Evolutionary conservation across 192 early-diverging fungal species (phyloP).

Genomic region (Paraglomus occultum): DNA sequence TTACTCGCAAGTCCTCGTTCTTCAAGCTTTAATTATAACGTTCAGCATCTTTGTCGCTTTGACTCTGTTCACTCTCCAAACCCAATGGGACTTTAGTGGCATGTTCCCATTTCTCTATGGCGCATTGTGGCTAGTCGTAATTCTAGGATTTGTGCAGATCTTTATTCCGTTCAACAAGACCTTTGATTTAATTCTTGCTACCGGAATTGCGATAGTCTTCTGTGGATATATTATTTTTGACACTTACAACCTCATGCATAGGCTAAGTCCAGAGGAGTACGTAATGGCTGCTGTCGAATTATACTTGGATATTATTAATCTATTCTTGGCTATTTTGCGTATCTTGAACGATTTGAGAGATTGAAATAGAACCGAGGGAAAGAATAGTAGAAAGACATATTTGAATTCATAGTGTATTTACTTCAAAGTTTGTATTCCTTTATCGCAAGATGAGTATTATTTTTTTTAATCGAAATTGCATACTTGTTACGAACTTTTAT

Average conservation of each 20-base stretch:
- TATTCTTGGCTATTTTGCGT: slow-evolving; percentile 70
- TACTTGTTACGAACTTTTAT: no score
- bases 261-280: slow-evolving; percentile 73
- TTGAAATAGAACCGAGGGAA: not conserved
- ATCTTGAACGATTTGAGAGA: slow-evolving; percentile 53
- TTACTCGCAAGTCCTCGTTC: slow-evolving; percentile 59
- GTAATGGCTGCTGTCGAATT: slow-evolving; percentile 61
- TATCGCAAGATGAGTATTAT: no score
- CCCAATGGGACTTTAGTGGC: slow-evolving; percentile 67
- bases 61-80: slow-evolving; percentile 78
- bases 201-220: slow-evolving; percentile 65
- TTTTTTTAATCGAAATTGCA: no score
- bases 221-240: slow-evolving; percentile 78
- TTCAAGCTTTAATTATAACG: slow-evolving; percentile 74
- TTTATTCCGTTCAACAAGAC: slow-evolving; percentile 67
- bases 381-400: no score
- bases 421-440: no score
- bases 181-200: slow-evolving; percentile 56
- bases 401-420: no score
- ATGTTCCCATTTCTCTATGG: slow-evolving; percentile 61
- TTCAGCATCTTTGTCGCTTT: slow-evolving; percentile 67
- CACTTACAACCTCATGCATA: slow-evolving; percentile 66
- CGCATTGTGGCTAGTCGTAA: slow-evolving; percentile 58
- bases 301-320: slow-evolving; percentile 76
- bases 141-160: slow-evolving; percentile 61